Conservation (phyloP, 805 yeast genomes). For the Lipomyces anomalus region DNA sequence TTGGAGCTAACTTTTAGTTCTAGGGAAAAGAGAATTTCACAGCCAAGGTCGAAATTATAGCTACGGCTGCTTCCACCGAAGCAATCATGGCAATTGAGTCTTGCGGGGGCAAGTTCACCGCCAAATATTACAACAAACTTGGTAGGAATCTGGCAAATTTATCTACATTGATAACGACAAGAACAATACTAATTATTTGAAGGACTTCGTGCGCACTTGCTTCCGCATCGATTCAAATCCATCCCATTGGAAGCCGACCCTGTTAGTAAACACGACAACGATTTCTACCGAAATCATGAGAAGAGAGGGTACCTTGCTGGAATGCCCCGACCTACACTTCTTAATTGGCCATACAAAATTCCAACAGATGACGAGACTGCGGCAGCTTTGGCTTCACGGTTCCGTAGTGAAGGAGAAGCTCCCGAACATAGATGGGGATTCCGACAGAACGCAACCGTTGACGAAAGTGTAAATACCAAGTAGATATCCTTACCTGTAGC, state of each 20-base stretch:
- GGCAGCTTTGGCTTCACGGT: not conserved
- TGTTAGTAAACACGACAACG: slow-evolving; percentile 70
- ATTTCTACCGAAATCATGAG: slow-evolving; percentile 63
- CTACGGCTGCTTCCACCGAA: slow-evolving; percentile 67
- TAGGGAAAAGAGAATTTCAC: slow-evolving; percentile 38
- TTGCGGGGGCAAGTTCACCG: slow-evolving; percentile 67
- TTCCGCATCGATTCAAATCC: slow-evolving; percentile 74
- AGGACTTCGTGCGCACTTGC: slow-evolving; percentile 63
- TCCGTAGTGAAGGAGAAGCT: no score
- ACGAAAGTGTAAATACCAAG: not conserved
- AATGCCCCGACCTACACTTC: slow-evolving; percentile 3
- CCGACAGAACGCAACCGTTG: not conserved
- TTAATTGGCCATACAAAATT: slow-evolving; percentile 4
- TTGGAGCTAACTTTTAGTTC: not conserved
- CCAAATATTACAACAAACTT: slow-evolving; percentile 62
- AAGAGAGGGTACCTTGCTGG: slow-evolving; percentile 66
- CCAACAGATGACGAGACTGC: not conserved
- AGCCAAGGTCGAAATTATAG: slow-evolving; percentile 68
- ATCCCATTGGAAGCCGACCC: slow-evolving; percentile 85
- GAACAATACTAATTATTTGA: not conserved
- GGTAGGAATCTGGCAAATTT: slow-evolving; percentile 27
- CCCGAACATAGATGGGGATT: slow-evolving; percentile 2
- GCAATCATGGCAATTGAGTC: slow-evolving; percentile 71
- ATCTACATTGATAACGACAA: not conserved
- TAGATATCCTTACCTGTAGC: not conserved